Percentiles rank a stretch among this genome's conserved stretches.
Evolutionary conservation across 345 rosid species (phyloP).

Genomic region (Boechera stricta): DNA sequence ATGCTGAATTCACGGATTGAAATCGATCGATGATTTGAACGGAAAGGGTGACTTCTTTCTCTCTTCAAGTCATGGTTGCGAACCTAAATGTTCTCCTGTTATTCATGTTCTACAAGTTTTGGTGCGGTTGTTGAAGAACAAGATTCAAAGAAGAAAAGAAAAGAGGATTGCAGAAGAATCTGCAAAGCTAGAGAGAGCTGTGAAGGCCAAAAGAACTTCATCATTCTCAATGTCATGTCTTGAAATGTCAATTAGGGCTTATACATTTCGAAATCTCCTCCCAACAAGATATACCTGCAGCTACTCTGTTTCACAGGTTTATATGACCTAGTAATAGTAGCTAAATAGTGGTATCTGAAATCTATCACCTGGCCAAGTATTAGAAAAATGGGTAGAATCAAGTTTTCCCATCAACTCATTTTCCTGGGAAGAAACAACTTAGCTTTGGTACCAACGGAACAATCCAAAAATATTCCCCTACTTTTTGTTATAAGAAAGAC

Average conservation of each 20-base stretch:
- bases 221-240: not conserved
- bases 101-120: no score
- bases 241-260: no score
- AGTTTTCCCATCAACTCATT: not conserved
- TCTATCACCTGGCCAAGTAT: not conserved
- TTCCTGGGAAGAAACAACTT: not conserved
- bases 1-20: no score
- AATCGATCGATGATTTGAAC: no score
- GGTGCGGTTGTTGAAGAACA: no score
- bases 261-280: not conserved
- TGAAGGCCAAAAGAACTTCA: not conserved
- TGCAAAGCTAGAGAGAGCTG: no score
- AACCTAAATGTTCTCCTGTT: no score
- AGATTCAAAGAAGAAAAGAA: no score
- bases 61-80: no score
- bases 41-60: no score
- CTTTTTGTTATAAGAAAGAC: not conserved
- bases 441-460: not conserved
- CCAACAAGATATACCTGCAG: not conserved
- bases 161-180: no score
- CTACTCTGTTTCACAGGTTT: not conserved
- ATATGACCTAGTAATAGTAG: not conserved
- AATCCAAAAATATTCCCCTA: not conserved
- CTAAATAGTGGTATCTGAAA: not conserved
- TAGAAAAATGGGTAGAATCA: not conserved